Evolutionary conservation across 2,329 filamentous ascomycete species (phyloP).

Genomic region (Ilyonectria destructans): DNA sequence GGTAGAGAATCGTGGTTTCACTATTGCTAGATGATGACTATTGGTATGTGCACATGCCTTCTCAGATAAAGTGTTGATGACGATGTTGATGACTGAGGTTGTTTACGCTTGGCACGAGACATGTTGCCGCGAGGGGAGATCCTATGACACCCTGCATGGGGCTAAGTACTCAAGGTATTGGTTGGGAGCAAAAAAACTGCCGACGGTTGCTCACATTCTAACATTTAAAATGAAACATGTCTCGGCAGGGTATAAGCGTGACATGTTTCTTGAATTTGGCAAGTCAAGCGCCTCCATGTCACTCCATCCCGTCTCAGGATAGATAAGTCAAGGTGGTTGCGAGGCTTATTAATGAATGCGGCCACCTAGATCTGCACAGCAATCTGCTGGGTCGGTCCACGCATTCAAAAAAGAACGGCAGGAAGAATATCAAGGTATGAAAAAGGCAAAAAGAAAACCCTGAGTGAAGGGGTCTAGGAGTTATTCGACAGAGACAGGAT

Average conservation of each 20-base stretch:
- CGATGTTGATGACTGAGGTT: conserved; percentile 17
- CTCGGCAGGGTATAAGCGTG: neutral
- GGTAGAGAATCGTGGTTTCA: neutral
- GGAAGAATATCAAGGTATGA: neutral
- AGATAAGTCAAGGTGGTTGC: neutral
- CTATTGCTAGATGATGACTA: neutral
- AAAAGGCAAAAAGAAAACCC: neutral
- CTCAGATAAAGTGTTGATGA: neutral
- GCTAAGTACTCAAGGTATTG: neutral
- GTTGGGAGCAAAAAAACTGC: neutral
- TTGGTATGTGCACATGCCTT: neutral
- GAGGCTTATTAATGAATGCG: neutral
- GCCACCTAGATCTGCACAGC: neutral
- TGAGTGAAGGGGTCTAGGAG: conserved; percentile 5
- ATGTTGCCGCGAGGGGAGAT: conserved; percentile 20
- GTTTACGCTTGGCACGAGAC: conserved; percentile 38
- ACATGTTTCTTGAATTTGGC: neutral
- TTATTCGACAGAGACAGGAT: conserved; percentile 9
- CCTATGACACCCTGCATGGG: conserved; percentile 30
- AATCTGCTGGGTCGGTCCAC: too few relatives aligned
- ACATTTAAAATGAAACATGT: neutral
- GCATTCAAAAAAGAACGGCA: too few relatives aligned
- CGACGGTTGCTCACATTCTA: neutral
- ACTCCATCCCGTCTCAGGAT: neutral
- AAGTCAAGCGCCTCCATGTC: neutral